Conservation (phyloP, 2,329 filamentous ascomycete species). For the Exophiala bonariae region DNA sequence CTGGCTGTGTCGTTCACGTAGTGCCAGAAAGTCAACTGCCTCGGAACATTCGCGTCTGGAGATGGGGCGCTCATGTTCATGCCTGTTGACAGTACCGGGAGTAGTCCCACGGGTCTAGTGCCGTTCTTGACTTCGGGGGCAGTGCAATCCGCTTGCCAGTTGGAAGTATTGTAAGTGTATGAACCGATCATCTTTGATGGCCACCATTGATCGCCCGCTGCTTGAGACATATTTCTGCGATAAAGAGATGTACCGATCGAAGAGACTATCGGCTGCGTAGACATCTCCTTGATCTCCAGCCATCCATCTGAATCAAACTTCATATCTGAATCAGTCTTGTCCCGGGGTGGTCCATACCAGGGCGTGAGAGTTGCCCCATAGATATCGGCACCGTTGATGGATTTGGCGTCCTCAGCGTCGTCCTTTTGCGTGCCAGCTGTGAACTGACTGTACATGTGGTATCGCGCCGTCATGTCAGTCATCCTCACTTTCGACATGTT, state of each 20-base stretch:
- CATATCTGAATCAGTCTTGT: neutral
- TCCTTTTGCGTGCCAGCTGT: constrained; percentile 11
- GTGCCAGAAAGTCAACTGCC: constrained; percentile 11
- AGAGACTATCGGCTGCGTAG: constrained; percentile 10
- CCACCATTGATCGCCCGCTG: neutral
- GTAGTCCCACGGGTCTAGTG: constrained; percentile 1
- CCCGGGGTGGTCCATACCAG: constrained; percentile 10
- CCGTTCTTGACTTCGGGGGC: constrained; percentile 6
- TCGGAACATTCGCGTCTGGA: neutral
- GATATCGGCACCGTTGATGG: constrained; percentile 9
- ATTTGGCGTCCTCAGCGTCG: constrained; percentile 5
- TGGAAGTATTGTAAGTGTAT: constrained; percentile 6
- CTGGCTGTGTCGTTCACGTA: constrained; percentile 8
- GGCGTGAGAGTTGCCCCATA: constrained; percentile 12
- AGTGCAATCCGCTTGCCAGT: constrained; percentile 13
- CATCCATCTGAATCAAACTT: constrained; percentile 6
- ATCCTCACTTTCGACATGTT: constrained; percentile 3
- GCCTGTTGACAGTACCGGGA: constrained; percentile 5
- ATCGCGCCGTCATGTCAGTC: constrained; percentile 11
- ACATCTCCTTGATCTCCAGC: constrained; percentile 11
- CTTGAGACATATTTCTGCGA: neutral
- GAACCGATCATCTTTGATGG: constrained; percentile 11
- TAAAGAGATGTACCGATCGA: constrained; percentile 11
- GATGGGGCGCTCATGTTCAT: constrained; percentile 10
- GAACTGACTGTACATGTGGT: constrained; percentile 12